Conservation (phyloP, 306 rosid genomes). For the Echinosophora koreensis region DNA sequence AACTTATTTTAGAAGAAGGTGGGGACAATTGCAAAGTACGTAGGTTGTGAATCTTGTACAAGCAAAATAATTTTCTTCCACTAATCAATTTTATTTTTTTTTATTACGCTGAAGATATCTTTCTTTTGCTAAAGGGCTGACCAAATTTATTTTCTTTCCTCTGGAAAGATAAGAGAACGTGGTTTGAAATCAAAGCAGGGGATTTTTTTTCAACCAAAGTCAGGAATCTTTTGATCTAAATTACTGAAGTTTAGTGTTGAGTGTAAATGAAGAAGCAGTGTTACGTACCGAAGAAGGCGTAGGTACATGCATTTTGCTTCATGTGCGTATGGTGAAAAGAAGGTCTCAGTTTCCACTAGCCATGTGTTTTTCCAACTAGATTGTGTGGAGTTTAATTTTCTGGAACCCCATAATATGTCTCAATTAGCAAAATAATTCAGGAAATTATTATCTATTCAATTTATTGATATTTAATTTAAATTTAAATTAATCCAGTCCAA, state of each 20-base stretch:
- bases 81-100: neutral
- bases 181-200: constrained; percentile 43
- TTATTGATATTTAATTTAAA: no score
- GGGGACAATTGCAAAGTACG: constrained; percentile 33
- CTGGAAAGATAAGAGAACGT: constrained; percentile 42
- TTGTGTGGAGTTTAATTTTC: constrained; percentile 51
- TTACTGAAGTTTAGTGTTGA: constrained; percentile 39
- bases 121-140: neutral
- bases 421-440: neutral
- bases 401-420: constrained; percentile 34
- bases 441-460: no score
- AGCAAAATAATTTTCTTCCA: neutral
- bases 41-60: constrained; percentile 29
- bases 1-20: neutral
- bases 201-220: constrained; percentile 34
- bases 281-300: constrained; percentile 33
- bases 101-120: neutral
- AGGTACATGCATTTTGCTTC: constrained; percentile 39
- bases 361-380: constrained; percentile 58
- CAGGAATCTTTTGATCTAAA: constrained; percentile 23
- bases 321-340: constrained; percentile 48
- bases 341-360: constrained; percentile 43
- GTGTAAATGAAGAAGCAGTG: constrained; percentile 49
- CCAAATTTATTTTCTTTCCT: neutral
- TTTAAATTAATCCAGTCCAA: no score